Evolutionary conservation across 2,329 filamentous ascomycete genomes (phyloP).

Genomic region (Venturia asperata): DNA sequence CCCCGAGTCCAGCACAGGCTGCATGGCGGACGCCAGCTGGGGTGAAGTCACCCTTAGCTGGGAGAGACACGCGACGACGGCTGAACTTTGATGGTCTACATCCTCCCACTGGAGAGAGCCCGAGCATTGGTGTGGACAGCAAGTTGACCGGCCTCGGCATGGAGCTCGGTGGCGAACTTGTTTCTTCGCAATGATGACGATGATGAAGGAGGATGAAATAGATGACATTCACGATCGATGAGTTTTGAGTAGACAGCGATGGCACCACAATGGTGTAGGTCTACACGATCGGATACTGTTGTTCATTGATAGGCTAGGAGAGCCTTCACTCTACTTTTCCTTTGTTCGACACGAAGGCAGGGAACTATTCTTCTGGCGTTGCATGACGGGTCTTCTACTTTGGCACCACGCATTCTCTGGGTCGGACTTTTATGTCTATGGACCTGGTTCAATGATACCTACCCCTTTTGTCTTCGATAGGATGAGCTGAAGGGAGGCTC

Average conservation of each 20-base stretch:
- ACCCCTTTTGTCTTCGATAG: background rate
- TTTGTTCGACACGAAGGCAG: background rate
- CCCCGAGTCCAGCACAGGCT: constrained; percentile 86
- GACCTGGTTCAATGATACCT: constrained; percentile 9
- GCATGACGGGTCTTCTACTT: background rate
- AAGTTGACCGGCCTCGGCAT: constrained; percentile 52
- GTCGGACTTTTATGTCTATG: background rate
- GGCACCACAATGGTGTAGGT: background rate
- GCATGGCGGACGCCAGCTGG: constrained; percentile 61
- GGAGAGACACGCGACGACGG: constrained; percentile 58
- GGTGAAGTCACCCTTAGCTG: constrained; percentile 61
- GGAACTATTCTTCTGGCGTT: background rate
- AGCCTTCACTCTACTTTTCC: background rate
- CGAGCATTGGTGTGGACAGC: constrained; percentile 33
- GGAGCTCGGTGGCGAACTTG: constrained; percentile 58
- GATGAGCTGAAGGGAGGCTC: background rate
- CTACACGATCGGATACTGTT: background rate
- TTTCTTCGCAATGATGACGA: constrained; percentile 17
- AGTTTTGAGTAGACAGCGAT: background rate
- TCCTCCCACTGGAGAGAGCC: constrained; percentile 45
- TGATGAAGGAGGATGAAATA: constrained; percentile 1
- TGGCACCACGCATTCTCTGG: background rate
- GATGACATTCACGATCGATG: constrained; percentile 9
- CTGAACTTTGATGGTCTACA: constrained; percentile 77
- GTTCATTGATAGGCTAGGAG: background rate